phyloP scores from a whole-genome alignment of 371 early-diverging fungal genomes.

The Zychaea mexicana region DNA sequence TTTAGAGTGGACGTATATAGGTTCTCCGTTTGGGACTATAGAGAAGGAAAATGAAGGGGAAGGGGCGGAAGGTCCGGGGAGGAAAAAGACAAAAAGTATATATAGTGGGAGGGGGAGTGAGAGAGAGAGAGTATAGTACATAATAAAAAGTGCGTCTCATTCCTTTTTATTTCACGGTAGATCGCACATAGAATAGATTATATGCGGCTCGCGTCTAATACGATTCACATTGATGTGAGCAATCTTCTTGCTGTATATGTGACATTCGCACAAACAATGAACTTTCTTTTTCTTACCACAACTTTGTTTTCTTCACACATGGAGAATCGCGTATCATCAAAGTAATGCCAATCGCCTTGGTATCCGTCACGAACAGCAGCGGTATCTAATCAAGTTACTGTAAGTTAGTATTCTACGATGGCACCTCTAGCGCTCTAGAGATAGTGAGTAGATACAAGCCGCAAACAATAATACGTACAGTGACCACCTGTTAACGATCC shows the following conservation, averaged over 20 bases:
- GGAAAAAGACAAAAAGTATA: too few species aligned
- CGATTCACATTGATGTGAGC: background rate
- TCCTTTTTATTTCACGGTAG: slow-evolving; percentile 22
- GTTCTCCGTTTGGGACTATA: too few species aligned
- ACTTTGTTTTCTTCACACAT: slow-evolving; percentile 66
- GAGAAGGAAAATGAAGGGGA: too few species aligned
- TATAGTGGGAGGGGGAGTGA: too few species aligned
- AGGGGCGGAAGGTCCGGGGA: too few species aligned
- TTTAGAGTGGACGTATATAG: too few species aligned
- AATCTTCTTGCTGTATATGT: too few species aligned
- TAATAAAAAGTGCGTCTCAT: background rate
- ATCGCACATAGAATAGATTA: slow-evolving; percentile 29
- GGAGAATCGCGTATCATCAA: slow-evolving; percentile 90
- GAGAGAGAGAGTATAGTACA: background rate
- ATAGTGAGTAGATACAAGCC: too few species aligned
- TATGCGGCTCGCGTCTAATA: slow-evolving; percentile 28
- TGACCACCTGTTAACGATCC: slow-evolving; percentile 93
- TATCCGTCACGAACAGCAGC: slow-evolving; percentile 84
- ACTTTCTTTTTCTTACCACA: slow-evolving; percentile 37
- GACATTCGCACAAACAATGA: too few species aligned
- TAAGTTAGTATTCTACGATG: slow-evolving; percentile 2
- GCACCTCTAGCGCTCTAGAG: too few species aligned
- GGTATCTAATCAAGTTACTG: slow-evolving; percentile 58
- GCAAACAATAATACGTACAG: too few species aligned
- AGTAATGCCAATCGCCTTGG: slow-evolving; percentile 86